Conservation (phyloP, 805 yeast genomes). For the Wickerhamiella alocasiicola region DNA sequence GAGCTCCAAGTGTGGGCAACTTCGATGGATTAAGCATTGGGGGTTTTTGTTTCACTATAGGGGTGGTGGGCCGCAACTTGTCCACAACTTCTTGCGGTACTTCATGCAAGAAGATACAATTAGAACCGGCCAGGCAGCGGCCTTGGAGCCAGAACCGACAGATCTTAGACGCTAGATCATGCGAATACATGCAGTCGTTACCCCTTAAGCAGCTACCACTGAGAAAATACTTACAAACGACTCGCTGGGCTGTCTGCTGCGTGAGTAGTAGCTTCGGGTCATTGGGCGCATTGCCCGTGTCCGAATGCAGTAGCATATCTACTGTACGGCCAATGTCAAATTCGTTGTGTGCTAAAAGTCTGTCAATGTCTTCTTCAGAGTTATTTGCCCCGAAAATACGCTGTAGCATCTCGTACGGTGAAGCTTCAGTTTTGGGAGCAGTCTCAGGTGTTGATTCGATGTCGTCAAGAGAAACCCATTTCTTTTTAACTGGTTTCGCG, state of each 20-base stretch:
- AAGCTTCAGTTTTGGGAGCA: conserved; percentile 5
- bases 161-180: conserved; percentile 32
- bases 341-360: conserved; percentile 29
- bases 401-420: conserved; percentile 31
- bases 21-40: neutral
- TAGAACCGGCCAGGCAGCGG: conserved; percentile 33
- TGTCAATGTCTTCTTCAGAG: conserved; percentile 28
- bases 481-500: conserved; percentile 10
- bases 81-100: conserved; percentile 24
- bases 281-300: conserved; percentile 3
- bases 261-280: conserved; percentile 14
- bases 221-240: conserved; percentile 33
- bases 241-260: conserved; percentile 22
- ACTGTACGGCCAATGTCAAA: conserved; percentile 27
- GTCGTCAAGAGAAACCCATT: conserved; percentile 12
- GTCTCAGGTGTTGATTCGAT: neutral
- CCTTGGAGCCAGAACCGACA: conserved; percentile 39
- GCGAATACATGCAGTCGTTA: conserved; percentile 36
- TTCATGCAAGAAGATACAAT: conserved; percentile 33
- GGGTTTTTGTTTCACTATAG: neutral
- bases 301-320: conserved; percentile 15
- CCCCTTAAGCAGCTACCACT: conserved; percentile 33
- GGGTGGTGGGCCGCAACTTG: conserved; percentile 6
- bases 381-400: conserved; percentile 27
- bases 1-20: conserved; percentile 7